Evolutionary conservation across 805 yeast species (phyloP), one percentile per base, ranked within the genome.

Genomic region (Yarrowia sp.): DNA sequence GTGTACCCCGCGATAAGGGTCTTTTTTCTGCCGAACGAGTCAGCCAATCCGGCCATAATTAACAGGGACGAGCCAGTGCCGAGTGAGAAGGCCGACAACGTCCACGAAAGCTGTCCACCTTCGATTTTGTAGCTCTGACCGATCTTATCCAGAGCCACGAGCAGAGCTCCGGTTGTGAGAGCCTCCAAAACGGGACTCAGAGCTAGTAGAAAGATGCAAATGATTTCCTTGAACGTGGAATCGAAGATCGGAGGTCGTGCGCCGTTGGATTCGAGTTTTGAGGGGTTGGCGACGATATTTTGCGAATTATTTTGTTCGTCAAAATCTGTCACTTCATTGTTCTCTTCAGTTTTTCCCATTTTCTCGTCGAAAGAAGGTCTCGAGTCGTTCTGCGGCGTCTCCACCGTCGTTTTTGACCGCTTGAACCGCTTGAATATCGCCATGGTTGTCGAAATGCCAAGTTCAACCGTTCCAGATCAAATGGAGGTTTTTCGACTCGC

Each of bases 21-120:
- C 22, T 77, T 76, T 69, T 78, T 82, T 41, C 86, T 75, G 19
- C 85, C 85, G 72, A 83, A 74, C 0, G 80, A 78, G 74, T 83
- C 86, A 1, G 85, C 82, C 16, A 83, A 69, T 22, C 82, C 82
- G 8, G 86, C 85, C 78, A 82, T 78, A 9, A 83, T 67, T 22
- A 83, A 72, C 38, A 83, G 73, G 50, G 80, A 77, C 3, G 84
- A 75, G 8, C 85, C 86, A 59, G 79, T 78, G 5, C 84, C 83
- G 12, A 83, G 75, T 50, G 76, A 75, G 26, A 82, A 79, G 19
- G 83, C 74, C 7, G 82, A 76, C 11, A 79, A 76, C 12, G 80
- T 75, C 86, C 86, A 83, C 1, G 84, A 79, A 26, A 83, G 71
- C 40, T 74, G 71, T 50, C 85, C 84, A 50, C 84, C 85, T 15